Conservation (phyloP, 306 rosid species). For the Rosa multiflora region DNA sequence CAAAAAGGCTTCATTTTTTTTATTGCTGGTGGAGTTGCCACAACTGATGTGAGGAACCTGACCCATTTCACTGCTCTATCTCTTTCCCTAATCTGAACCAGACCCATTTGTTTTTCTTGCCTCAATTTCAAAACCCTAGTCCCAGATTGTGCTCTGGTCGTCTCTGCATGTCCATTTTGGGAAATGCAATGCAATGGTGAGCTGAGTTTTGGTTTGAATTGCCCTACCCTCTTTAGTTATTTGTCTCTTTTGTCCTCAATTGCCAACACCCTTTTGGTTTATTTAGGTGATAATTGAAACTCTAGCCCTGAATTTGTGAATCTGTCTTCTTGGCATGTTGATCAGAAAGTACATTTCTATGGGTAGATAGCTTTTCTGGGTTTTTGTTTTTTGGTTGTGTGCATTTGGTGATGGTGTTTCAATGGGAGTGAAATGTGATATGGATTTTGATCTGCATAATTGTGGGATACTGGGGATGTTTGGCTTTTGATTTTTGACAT, state of each 20-base stretch:
- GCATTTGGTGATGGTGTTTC: constrained; percentile 25
- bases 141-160: constrained; percentile 14
- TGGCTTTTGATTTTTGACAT: constrained; percentile 14
- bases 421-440: constrained; percentile 20
- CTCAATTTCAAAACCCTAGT: constrained; percentile 26
- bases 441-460: constrained; percentile 33
- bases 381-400: constrained; percentile 3
- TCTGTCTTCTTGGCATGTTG: constrained; percentile 28
- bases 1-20: constrained; percentile 8
- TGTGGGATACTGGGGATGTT: neutral
- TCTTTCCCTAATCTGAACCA: neutral
- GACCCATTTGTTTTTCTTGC: constrained; percentile 13
- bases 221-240: neutral
- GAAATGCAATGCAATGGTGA: constrained; percentile 18
- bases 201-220: neutral
- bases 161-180: constrained; percentile 20
- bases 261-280: neutral
- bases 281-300: constrained; percentile 27
- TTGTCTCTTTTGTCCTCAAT: neutral
- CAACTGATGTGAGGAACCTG: constrained; percentile 15
- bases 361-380: constrained; percentile 31
- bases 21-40: constrained; percentile 7
- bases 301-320: constrained; percentile 28
- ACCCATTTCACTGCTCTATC: constrained; percentile 1
- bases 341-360: constrained; percentile 22